These are phyloP conservation scores for Sparassis latifolia DNA, from an alignment of 1,284 basidiomycete species.

Conservation along the genomic window DNA sequence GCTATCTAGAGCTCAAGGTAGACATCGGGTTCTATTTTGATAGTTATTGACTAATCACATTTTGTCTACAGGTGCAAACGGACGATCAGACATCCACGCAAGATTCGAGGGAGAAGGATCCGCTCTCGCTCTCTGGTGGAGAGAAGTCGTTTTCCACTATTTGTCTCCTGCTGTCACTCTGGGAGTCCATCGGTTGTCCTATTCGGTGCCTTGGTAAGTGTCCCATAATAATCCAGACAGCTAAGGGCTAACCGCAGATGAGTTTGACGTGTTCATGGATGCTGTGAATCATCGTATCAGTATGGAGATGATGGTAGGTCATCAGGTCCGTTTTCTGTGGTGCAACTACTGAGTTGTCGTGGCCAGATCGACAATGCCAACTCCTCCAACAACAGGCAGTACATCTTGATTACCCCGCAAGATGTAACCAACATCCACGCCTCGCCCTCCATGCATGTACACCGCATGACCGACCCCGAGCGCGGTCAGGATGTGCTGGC, in stretches of 20 bases:
- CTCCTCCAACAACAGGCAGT: conserved; percentile 80
- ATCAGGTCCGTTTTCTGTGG: no score
- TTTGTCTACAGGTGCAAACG: conserved; percentile 54
- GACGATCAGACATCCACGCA: conserved; percentile 69
- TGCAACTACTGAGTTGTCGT: no score
- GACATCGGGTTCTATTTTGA: not conserved
- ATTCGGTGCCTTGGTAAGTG: conserved; percentile 84
- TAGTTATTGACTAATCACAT: not conserved
- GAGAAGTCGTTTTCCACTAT: conserved; percentile 98
- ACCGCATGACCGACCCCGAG: conserved; percentile 79
- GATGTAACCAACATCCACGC: conserved; percentile 56
- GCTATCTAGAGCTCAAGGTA: conserved; percentile 67
- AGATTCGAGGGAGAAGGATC: conserved; percentile 62
- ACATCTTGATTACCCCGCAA: conserved; percentile 87
- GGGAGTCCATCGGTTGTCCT: conserved; percentile 93
- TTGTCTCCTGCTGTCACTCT: conserved; percentile 86
- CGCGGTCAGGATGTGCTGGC: no score
- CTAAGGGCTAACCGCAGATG: conserved; percentile 48
- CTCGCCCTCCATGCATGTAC: conserved; percentile 59
- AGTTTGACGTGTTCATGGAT: conserved; percentile 97
- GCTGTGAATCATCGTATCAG: conserved; percentile 86
- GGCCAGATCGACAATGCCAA: conserved; percentile 87
- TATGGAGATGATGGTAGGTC: conserved; percentile 84
- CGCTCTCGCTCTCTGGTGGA: conserved; percentile 82
- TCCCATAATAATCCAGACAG: not conserved